Percentiles rank a stretch among this genome's conserved stretches.
Conservation (phyloP, 129 eudicot species). For the Helianthus annuus region HanXRQr2.0-SUNRISE NC_035444.2:2800117-2800616, state of each 20-base stretch:
- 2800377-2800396: constrained; percentile 8
- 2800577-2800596: constrained; percentile 15
- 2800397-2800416: too few relatives aligned
- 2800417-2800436: too few relatives aligned
- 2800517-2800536: constrained; percentile 15
- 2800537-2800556: constrained; percentile 3
- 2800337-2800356: constrained; percentile 57
- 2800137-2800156: neutral
- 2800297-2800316: too few relatives aligned
- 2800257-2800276: too few relatives aligned
- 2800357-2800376: constrained; percentile 45
- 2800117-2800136: neutral
- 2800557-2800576: constrained; percentile 1
- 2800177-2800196: too few relatives aligned
- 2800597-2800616: neutral
- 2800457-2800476: constrained; percentile 11
- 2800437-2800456: too few relatives aligned
- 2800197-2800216: too few relatives aligned
- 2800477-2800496: neutral
- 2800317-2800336: too few relatives aligned
- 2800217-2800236: too few relatives aligned
- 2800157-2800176: neutral
- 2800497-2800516: neutral
- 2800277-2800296: too few relatives aligned
- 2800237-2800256: too few relatives aligned